Base-by-base conservation (phyloP, 257 asterid genomes). In the Solanum chilense region DNA sequence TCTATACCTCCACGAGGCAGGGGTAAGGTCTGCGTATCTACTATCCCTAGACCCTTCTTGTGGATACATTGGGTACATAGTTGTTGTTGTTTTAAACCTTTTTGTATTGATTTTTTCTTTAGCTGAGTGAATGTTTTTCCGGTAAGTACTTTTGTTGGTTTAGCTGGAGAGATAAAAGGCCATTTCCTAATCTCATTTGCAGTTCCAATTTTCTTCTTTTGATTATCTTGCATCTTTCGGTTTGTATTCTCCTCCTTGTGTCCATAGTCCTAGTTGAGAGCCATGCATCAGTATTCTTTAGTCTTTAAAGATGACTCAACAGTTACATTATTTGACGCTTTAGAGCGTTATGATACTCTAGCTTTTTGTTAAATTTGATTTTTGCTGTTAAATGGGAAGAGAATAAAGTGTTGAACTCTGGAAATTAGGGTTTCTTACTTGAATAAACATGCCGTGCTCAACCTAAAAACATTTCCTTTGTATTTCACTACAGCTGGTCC, bases 401-500 rank as follows among this genome's bases (percentile, higher is more conserved):
- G 66, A 58, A 58, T 3, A 58, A 58, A 58, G 66, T 8, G n/a
- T 12, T 58, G 66, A 58, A 18, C 66, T 58, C 66, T 58, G 66
- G 66, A 58, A 21, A 58, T 58, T 58, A 58, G 66, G 66, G 25
- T 58, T 58, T 58, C 66, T 58, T 58, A 58, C 27, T 58, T 8
- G 66, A 58, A 58, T 58, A 18, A 58, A 15, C 41, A 27, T 78
- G 84, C 29, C 6, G 3, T 78, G 84, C 66, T 44, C 25, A 78
- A 20, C 74, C 82, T 58, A 70, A 86, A 85, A 47, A 86, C 90
- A 58, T 41, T 21, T 75, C 37, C 85, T 85, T 20, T 84, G 62
- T 91, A 21, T 86, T 88, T 89, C 90, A 23, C 64, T 81, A 85
- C 91, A 94, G 95, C 87, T 83, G 94, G 93, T 87, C 92, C 94